Evolutionary conservation across 768 basidiomycete species (phyloP).

Genomic region (Rhodotorula babjevae): DNA sequence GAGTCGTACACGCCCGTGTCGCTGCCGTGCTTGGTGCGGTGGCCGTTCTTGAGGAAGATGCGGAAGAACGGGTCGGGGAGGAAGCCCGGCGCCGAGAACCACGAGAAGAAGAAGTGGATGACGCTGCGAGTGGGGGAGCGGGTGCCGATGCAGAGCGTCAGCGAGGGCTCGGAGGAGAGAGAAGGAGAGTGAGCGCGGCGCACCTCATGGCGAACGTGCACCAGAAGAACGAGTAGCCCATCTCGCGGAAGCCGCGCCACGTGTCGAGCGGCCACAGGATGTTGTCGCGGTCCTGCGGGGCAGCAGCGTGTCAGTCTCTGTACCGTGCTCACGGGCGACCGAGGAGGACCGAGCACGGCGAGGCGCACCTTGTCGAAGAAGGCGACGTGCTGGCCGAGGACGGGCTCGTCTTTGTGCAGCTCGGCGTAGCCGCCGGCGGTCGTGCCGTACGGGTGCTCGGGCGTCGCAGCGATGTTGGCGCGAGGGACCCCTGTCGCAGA

Average conservation of each 20-base stretch:
- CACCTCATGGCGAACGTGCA: conserved; percentile 46
- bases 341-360: neutral
- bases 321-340: neutral
- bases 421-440: conserved; percentile 13
- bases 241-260: conserved; percentile 49
- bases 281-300: conserved; percentile 45
- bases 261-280: conserved; percentile 54
- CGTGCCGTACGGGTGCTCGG: conserved; percentile 26
- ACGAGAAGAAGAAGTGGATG: conserved; percentile 50
- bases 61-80: conserved; percentile 53
- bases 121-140: conserved; percentile 6
- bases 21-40: conserved; percentile 51
- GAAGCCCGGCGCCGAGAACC: conserved; percentile 43
- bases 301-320: too few species aligned
- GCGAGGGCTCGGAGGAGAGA: neutral
- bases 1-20: conserved; percentile 52
- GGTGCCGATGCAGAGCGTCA: neutral
- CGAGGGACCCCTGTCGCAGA: conserved; percentile 1
- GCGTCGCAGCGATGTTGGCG: conserved; percentile 25
- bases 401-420: conserved; percentile 18
- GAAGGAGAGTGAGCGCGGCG: neutral
- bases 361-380: conserved; percentile 23
- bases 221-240: conserved; percentile 52
- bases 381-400: conserved; percentile 29
- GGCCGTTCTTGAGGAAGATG: conserved; percentile 48